Conservation (phyloP, 2,329 filamentous ascomycete genomes). For the Fusarium sororula region DNA sequence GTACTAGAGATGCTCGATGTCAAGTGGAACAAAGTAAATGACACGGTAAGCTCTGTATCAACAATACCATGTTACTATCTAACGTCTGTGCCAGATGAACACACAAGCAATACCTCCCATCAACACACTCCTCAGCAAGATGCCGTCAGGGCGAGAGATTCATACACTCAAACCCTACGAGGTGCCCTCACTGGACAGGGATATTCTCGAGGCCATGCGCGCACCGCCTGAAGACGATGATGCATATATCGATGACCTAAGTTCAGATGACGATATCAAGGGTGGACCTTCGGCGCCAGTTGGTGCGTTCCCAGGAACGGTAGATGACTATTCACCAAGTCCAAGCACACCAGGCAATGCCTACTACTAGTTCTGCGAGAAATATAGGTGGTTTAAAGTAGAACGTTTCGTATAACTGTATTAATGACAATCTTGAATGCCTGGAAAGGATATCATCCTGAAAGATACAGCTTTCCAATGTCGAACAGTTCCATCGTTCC, state of each 20-base stretch:
- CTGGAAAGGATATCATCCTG: neutral
- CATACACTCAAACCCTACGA: constrained; percentile 75
- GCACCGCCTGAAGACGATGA: constrained; percentile 49
- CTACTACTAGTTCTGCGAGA: constrained; percentile 47
- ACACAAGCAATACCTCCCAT: constrained; percentile 79
- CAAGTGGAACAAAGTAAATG: constrained; percentile 94
- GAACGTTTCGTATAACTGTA: neutral
- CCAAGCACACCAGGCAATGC: constrained; percentile 47
- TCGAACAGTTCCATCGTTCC: neutral
- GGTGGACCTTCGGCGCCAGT: constrained; percentile 47
- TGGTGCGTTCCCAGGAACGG: constrained; percentile 62
- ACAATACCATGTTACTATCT: neutral
- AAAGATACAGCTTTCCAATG: neutral
- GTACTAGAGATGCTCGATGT: constrained; percentile 86
- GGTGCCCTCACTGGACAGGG: constrained; percentile 70
- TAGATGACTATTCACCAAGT: constrained; percentile 49
- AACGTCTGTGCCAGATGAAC: constrained; percentile 67
- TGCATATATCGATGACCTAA: constrained; percentile 46
- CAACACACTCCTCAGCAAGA: constrained; percentile 75
- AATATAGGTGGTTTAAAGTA: neutral
- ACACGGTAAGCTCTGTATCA: constrained; percentile 70
- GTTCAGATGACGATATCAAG: constrained; percentile 51
- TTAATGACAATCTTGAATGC: neutral
- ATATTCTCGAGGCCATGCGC: constrained; percentile 70
- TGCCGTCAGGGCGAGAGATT: constrained; percentile 91